Base-by-base conservation (phyloP, 148 eudicot genomes). In the Nepenthes gracilis region DNA sequence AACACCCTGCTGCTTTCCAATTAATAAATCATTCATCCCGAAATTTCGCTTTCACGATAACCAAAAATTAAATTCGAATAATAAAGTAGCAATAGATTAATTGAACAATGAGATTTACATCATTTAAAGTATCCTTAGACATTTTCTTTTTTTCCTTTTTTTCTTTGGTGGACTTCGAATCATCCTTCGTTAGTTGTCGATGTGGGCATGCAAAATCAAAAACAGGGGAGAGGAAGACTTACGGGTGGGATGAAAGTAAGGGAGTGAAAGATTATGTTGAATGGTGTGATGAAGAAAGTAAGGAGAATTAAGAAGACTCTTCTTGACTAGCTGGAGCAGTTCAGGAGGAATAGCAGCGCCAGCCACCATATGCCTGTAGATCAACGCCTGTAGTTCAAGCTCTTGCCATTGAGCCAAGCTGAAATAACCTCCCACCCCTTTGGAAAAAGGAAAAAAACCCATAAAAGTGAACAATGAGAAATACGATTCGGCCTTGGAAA, bases 361-460 rank as follows among this genome's bases (percentile, higher is more conserved):
- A 37, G 86, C 82, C 32, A 67, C 66, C 80, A 92, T 82, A 52
- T 92, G 91, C 60, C 86, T 82, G 75, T 43, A 92, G 57, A 92
- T 92, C 74, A 88, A 33, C 51, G 94, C 98, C 70, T 92, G 98
- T 59, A 92, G 62, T 75, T 92, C 96, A 52, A 92, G 79, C 56
- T 92, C 98, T 57, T 92, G 86, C 96, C 96, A 85, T 75, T 92
- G 98, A 5, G 64, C 79, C 71, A 74, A 58, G 80, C 96, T 88
- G 73, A 92, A 92, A 65, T 74, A 75, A 63, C 88, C 80, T 67
- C 87, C 84, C 67, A 70, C 77, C 65, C 78, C 87, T 74, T 62
- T 14, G 23, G 23, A 23, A 63, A 58, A 32, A 40, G 0, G 48
- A 14, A 10, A 23, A 1, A 12, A 59, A 5, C 8, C 14, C 43